Evolutionary conservation across 2,329 filamentous ascomycete genomes (phyloP).

Genomic region (Talaromyces sp.): DNA sequence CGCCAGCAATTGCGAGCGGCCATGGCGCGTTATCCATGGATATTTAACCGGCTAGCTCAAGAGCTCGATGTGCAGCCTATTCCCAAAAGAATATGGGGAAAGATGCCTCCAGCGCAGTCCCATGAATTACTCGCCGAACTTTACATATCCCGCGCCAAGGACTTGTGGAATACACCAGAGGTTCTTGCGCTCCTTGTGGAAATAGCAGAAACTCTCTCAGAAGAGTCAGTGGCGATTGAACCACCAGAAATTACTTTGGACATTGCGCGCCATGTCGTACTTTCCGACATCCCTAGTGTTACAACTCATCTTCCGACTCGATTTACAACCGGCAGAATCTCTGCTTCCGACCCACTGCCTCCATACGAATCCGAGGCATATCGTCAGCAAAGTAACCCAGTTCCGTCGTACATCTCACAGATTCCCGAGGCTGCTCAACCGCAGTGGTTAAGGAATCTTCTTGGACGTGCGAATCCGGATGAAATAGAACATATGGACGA

Average conservation of each 20-base stretch:
- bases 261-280: conserved; percentile 71
- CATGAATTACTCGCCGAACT: conserved; percentile 70
- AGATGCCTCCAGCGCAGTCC: conserved; percentile 61
- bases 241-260: conserved; percentile 49
- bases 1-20: conserved; percentile 63
- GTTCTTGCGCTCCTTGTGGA: conserved; percentile 66
- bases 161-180: conserved; percentile 80
- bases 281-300: conserved; percentile 70
- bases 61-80: conserved; percentile 72
- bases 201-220: conserved; percentile 57
- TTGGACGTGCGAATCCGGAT: conserved; percentile 35
- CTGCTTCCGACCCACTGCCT: conserved; percentile 78
- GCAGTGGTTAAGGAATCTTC: conserved; percentile 36
- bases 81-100: conserved; percentile 80
- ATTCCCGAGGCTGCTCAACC: conserved; percentile 32
- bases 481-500: conserved; percentile 24
- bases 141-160: conserved; percentile 72
- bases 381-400: conserved; percentile 34
- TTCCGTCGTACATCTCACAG: conserved; percentile 30
- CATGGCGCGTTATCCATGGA: conserved; percentile 75
- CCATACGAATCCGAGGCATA: conserved; percentile 53
- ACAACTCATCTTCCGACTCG: conserved; percentile 65
- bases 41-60: conserved; percentile 75
- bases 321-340: conserved; percentile 63
- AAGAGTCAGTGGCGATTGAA: conserved; percentile 44